Percentiles rank a stretch among this genome's conserved stretches.
These are phyloP conservation scores for Gracilaria domingensis DNA, from an alignment of 23 red algal species.

Conservation along the genomic window DNA sequence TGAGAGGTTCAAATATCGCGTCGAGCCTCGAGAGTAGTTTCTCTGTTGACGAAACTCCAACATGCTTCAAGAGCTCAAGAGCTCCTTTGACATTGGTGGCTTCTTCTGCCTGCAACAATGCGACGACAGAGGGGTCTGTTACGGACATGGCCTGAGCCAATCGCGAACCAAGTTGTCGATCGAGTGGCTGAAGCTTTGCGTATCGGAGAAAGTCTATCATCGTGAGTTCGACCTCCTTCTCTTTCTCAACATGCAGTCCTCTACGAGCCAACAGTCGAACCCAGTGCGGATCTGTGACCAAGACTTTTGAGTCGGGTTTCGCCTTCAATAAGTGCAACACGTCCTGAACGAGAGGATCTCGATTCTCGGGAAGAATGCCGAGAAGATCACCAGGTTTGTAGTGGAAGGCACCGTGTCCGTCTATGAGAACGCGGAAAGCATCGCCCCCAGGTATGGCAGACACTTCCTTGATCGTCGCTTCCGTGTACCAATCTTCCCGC, in stretches of 20 bases:
- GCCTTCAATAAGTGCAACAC: neutral
- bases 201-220: slow-evolving; percentile 16
- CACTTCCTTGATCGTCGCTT: neutral
- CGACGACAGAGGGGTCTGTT: neutral
- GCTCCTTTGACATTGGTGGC: neutral
- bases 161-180: slow-evolving; percentile 13
- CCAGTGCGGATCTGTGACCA: slow-evolving; percentile 7
- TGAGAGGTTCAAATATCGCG: neutral
- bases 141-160: neutral
- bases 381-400: slow-evolving; percentile 40
- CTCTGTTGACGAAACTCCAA: neutral
- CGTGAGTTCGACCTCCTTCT: neutral
- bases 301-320: neutral
- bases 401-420: slow-evolving; percentile 17
- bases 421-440: slow-evolving; percentile 2
- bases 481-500: neutral
- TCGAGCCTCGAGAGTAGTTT: neutral
- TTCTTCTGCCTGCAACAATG: neutral
- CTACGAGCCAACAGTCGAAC: slow-evolving; percentile 5
- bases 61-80: neutral
- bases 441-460: neutral
- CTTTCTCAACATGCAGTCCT: neutral
- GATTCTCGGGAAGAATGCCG: slow-evolving; percentile 16
- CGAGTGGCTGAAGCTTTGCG: slow-evolving; percentile 37
- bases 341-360: neutral